phyloP scores from a whole-genome alignment of 352 stramenopile species.

The Saprolegnia diclina region DNA sequence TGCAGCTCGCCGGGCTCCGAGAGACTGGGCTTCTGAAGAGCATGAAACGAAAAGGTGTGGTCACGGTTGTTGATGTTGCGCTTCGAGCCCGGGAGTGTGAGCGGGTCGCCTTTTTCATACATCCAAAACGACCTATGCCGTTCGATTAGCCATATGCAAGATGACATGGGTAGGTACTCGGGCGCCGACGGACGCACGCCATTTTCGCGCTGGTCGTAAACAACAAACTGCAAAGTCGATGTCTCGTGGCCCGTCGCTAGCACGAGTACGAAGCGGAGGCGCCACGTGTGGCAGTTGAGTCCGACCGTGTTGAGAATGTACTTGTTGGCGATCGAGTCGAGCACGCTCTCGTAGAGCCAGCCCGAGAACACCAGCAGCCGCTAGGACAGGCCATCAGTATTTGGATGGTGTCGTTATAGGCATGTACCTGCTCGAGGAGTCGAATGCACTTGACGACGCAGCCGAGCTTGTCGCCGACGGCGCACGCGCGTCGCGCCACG shows the following conservation, averaged over 20 bases:
- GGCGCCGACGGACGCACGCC: constrained; percentile 1
- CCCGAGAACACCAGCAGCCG: neutral
- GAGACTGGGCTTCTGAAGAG: neutral
- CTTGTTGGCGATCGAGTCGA: constrained; percentile 14
- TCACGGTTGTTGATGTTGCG: constrained; percentile 22
- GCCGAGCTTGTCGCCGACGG: constrained; percentile 38
- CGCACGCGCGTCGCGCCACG: neutral
- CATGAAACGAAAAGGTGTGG: constrained; percentile 21
- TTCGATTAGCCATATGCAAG: neutral
- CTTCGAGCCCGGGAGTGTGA: constrained; percentile 9
- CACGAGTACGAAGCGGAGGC: constrained; percentile 7
- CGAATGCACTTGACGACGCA: constrained; percentile 27
- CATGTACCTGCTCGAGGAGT: constrained; percentile 5
- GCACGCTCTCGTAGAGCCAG: constrained; percentile 24
- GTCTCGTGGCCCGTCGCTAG: neutral
- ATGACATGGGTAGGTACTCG: neutral
- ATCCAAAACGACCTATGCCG: constrained; percentile 5
- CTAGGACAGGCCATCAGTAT: constrained; percentile 1
- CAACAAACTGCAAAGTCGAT: constrained; percentile 8
- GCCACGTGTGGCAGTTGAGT: constrained; percentile 18
- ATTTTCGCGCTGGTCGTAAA: constrained; percentile 4
- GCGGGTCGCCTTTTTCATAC: constrained; percentile 15
- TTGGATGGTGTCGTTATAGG: neutral
- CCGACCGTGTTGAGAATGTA: constrained; percentile 19
- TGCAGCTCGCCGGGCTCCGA: neutral